Evolutionary conservation across 345 rosid genomes (phyloP).

Genomic region (Tarenaya hassleriana): DNA sequence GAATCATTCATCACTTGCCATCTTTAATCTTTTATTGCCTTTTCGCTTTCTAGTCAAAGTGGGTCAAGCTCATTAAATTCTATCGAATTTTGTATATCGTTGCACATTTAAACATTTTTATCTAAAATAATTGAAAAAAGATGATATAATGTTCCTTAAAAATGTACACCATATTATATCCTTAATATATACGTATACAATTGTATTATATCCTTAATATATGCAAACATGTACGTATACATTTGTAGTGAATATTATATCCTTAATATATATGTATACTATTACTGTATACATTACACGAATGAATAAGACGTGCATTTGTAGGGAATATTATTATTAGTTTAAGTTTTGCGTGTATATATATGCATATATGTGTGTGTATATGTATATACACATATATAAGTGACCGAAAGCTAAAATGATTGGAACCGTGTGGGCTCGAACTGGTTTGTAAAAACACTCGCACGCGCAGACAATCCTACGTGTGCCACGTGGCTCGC

Average conservation of each 20-base stretch:
- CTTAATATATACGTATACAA: no score
- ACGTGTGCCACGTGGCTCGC: slow-evolving; percentile 32
- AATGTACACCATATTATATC: no score
- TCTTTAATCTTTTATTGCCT: slow-evolving; percentile 14
- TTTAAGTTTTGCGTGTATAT: neutral
- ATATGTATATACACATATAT: no score
- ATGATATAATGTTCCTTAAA: no score
- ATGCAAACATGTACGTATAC: no score
- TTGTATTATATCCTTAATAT: no score
- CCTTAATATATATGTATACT: no score
- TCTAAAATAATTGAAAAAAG: neutral
- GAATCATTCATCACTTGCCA: slow-evolving; percentile 16
- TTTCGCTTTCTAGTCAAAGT: slow-evolving; percentile 28
- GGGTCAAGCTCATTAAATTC: slow-evolving; percentile 19
- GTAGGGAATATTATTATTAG: no score
- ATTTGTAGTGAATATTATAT: no score
- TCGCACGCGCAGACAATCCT: slow-evolving; percentile 31
- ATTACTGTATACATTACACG: no score
- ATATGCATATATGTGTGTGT: neutral
- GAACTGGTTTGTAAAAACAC: slow-evolving; percentile 2
- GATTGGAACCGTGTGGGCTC: slow-evolving; percentile 34
- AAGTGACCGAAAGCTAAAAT: slow-evolving; percentile 26
- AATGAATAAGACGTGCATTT: no score
- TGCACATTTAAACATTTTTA: neutral
- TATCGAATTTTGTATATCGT: neutral